Conservation (phyloP, 2,329 filamentous ascomycete species). For the Botrytis hyacinthi region DNA sequence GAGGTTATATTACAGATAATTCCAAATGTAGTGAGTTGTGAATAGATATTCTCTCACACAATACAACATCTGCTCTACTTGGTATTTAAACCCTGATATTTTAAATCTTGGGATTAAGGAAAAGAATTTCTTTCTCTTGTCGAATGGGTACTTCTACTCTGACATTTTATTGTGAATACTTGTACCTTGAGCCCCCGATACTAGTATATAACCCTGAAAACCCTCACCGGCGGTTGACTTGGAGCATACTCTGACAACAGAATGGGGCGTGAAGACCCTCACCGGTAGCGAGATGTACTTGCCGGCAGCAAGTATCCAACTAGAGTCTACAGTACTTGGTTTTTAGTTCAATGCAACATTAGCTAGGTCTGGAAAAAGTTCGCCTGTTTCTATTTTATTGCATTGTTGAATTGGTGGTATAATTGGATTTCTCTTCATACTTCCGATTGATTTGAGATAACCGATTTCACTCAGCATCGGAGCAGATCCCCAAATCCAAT, state of each 20-base stretch:
- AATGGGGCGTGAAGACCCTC: not conserved
- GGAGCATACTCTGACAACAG: not conserved
- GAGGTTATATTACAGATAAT: too few species aligned
- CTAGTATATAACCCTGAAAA: not conserved
- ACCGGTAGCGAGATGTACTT: constrained; percentile 59
- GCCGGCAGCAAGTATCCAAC: not conserved
- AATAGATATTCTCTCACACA: not conserved
- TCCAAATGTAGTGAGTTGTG: too few species aligned
- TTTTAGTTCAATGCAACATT: not conserved
- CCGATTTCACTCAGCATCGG: not conserved
- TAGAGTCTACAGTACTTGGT: not conserved
- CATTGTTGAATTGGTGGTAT: not conserved
- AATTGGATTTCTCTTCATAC: not conserved
- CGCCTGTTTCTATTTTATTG: not conserved
- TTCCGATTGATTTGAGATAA: not conserved
- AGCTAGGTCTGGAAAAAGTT: too few species aligned
- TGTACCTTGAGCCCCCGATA: not conserved
- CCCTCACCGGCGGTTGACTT: not conserved
- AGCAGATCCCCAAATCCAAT: not conserved
- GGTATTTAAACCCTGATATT: not conserved
- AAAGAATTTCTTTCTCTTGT: not conserved
- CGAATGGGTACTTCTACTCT: not conserved
- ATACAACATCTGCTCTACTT: not conserved
- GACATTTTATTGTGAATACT: not conserved
- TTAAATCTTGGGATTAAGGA: not conserved